Percentiles rank a stretch among this genome's conserved stretches.
Evolutionary conservation across 2,329 filamentous ascomycete species (phyloP).

Genomic region (Colletotrichum salicis): DNA sequence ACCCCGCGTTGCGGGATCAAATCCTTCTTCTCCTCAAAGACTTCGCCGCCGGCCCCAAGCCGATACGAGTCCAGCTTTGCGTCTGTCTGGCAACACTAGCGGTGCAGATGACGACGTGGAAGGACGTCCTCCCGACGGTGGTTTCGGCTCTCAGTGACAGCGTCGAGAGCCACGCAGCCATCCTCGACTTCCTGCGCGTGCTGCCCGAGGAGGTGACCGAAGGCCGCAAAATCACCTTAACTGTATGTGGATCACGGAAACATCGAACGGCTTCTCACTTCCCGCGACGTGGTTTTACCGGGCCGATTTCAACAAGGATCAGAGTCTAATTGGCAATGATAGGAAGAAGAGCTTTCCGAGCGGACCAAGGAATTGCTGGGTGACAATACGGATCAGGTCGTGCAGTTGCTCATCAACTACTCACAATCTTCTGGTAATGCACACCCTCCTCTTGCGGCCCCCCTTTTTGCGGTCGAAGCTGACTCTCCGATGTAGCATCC

Average conservation of each 20-base stretch:
- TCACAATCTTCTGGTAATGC: conserved; percentile 87
- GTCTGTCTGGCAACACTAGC: conserved; percentile 94
- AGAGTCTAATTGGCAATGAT: conserved; percentile 61
- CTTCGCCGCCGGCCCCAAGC: conserved; percentile 84
- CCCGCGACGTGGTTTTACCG: conserved; percentile 47
- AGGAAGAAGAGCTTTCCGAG: conserved; percentile 93
- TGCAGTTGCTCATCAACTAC: conserved; percentile 89
- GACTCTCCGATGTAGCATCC: conserved; percentile 60
- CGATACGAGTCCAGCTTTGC: conserved; percentile 89
- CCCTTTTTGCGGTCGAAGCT: conserved; percentile 36
- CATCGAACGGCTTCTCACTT: conserved; percentile 53
- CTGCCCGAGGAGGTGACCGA: conserved; percentile 99
- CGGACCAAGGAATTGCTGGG: conserved; percentile 90
- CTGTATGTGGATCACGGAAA: conserved; percentile 83
- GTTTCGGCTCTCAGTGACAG: conserved; percentile 81
- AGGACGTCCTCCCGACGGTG: conserved; percentile 87
- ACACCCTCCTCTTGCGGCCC: conserved; percentile 30
- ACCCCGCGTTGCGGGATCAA: conserved; percentile 83
- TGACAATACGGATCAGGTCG: conserved; percentile 89
- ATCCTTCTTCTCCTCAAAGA: conserved; percentile 83
- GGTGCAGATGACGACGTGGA: conserved; percentile 96
- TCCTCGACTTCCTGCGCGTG: conserved; percentile 95
- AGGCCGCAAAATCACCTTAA: conserved; percentile 98
- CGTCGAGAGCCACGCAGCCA: conserved; percentile 82
- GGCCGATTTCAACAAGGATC: conserved; percentile 50